phyloP scores from a whole-genome alignment of 495 filamentous ascomycete genomes.

The Penicillium cataractarum region DNA sequence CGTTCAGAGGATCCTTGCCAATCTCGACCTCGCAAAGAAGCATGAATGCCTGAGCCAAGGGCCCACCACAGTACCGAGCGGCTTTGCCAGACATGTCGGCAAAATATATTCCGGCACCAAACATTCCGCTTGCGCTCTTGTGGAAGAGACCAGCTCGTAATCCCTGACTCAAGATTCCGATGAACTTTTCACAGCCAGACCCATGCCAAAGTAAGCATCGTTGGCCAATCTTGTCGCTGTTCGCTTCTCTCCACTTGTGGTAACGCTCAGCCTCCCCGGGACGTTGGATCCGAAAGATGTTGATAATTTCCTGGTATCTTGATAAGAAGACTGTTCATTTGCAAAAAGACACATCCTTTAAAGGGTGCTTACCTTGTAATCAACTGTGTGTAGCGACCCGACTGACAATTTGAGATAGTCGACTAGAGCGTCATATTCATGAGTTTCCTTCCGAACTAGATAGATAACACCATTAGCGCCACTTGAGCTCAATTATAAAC shows the following conservation, averaged over 20 bases:
- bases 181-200: constrained; percentile 64
- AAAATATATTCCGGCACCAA: constrained; percentile 17
- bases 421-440: constrained; percentile 7
- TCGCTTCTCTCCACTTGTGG: constrained; percentile 46
- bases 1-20: neutral
- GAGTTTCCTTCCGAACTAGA: constrained; percentile 1
- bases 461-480: neutral
- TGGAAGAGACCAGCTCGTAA: constrained; percentile 46
- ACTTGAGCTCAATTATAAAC: neutral
- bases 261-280: constrained; percentile 66
- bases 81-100: constrained; percentile 24
- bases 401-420: constrained; percentile 4
- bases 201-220: constrained; percentile 79
- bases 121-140: neutral
- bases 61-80: constrained; percentile 2
- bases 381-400: neutral
- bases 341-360: too few relatives aligned
- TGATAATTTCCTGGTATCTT: constrained; percentile 26
- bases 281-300: constrained; percentile 76
- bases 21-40: constrained; percentile 27
- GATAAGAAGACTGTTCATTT: neutral
- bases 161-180: constrained; percentile 74
- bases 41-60: neutral
- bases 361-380: constrained; percentile 1
- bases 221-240: constrained; percentile 41